Evolutionary conservation across 192 early-diverging fungal genomes (phyloP).

Genomic region (Kickxella alabastrina): DNA sequence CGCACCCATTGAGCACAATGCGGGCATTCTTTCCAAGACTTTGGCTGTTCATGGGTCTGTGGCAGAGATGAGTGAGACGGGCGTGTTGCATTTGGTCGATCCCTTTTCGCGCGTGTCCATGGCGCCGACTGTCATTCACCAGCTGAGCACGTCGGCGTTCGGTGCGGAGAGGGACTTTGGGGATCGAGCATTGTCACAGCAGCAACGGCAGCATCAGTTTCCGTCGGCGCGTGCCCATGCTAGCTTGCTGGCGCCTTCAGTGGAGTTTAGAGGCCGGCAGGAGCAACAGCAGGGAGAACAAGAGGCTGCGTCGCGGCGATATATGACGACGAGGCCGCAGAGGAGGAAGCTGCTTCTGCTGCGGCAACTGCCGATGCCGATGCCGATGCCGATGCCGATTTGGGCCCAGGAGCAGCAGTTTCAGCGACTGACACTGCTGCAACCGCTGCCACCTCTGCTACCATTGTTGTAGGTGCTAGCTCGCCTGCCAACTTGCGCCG

Average conservation of each 20-base stretch:
- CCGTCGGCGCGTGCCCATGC: neutral
- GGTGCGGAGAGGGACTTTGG: neutral
- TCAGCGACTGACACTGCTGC: neutral
- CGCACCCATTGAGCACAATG: conserved; percentile 41
- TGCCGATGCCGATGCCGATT: neutral
- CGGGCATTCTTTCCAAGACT: conserved; percentile 33
- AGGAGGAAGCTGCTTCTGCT: too few relatives aligned
- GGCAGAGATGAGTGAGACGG: neutral
- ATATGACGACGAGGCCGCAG: too few relatives aligned
- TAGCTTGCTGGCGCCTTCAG: neutral
- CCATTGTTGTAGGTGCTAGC: conserved; percentile 4
- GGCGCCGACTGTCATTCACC: conserved; percentile 21
- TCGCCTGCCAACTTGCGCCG: conserved; percentile 7
- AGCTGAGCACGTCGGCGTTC: conserved; percentile 9
- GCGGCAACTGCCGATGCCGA: neutral
- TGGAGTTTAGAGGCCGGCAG: too few relatives aligned
- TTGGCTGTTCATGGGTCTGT: conserved; percentile 2
- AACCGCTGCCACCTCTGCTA: neutral
- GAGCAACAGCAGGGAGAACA: too few relatives aligned
- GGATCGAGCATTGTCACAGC: neutral
- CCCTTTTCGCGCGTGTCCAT: conserved; percentile 5
- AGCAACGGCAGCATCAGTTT: neutral
- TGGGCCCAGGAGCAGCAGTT: too few relatives aligned
- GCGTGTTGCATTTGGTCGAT: neutral
- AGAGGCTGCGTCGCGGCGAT: too few relatives aligned